phyloP scores from a whole-genome alignment of 345 rosid genomes.

The Melastoma malabathricum region DNA sequence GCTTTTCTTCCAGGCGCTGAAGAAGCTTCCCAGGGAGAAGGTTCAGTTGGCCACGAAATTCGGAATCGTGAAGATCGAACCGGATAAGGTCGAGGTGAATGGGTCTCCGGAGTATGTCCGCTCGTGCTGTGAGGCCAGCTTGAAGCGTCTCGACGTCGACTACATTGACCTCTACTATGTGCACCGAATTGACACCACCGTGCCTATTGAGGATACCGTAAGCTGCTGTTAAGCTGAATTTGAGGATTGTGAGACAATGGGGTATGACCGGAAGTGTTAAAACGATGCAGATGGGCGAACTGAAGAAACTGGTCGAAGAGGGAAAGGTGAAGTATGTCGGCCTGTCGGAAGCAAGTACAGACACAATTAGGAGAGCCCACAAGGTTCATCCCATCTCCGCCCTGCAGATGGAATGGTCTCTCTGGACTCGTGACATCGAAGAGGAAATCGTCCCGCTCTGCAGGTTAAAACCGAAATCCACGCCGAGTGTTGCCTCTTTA shows the following conservation, averaged over 20 bases:
- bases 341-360: constrained; percentile 34
- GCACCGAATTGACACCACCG: constrained; percentile 15
- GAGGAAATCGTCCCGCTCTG: constrained; percentile 35
- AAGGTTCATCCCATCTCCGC: constrained; percentile 38
- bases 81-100: background rate
- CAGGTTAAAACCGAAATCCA: constrained; percentile 15
- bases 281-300: constrained; percentile 21
- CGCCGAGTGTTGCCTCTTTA: background rate
- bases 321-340: constrained; percentile 33
- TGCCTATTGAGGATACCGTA: constrained; percentile 22
- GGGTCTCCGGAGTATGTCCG: constrained; percentile 23
- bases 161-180: constrained; percentile 23
- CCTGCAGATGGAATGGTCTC: constrained; percentile 31
- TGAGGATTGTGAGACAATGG: no score
- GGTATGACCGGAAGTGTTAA: background rate
- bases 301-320: constrained; percentile 31
- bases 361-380: constrained; percentile 30
- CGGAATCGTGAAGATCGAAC: constrained; percentile 4
- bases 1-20: background rate
- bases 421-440: constrained; percentile 34
- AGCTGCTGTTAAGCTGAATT: background rate
- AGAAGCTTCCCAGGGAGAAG: constrained; percentile 21
- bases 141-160: constrained; percentile 19
- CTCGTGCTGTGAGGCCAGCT: constrained; percentile 16
- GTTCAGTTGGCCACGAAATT: constrained; percentile 22